Conservation (phyloP, 139 green algal species). For the Chlamydomonas eustigma region DNA sequence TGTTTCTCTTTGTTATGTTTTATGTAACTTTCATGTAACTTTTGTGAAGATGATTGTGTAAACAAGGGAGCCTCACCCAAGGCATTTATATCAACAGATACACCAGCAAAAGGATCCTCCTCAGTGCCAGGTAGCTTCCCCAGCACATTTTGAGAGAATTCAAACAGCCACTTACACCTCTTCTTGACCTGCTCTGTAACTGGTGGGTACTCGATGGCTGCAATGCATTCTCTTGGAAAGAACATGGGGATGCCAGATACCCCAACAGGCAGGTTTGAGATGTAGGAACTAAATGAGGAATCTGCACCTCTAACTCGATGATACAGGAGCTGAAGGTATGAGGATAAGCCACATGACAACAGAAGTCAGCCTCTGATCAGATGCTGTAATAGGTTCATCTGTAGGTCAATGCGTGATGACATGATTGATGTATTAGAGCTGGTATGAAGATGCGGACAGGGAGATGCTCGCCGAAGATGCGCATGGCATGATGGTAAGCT, state of each 20-base stretch:
- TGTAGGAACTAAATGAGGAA: conserved; percentile 56
- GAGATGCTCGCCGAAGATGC: not conserved
- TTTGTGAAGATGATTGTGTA: too few species aligned
- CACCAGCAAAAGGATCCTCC: conserved; percentile 58
- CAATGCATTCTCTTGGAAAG: conserved; percentile 47
- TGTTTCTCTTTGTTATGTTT: too few species aligned
- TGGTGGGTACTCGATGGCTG: conserved; percentile 67
- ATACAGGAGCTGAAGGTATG: conserved; percentile 51
- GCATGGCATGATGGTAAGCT: not conserved
- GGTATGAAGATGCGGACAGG: not conserved
- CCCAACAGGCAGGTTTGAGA: conserved; percentile 56
- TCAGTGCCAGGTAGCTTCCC: conserved; percentile 36
- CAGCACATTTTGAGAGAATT: conserved; percentile 54
- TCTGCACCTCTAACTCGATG: conserved; percentile 44
- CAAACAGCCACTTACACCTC: conserved; percentile 61
- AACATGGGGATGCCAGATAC: conserved; percentile 77
- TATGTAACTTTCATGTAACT: too few species aligned
- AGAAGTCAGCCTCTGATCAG: too few species aligned
- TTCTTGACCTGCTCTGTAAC: conserved; percentile 68
- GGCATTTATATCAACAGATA: conserved; percentile 60
- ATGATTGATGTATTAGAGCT: not conserved
- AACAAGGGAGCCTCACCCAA: too few species aligned
- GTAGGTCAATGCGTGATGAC: not conserved
- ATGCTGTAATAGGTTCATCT: too few species aligned
- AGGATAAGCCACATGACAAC: too few species aligned